These are phyloP conservation scores for Phytophthora cryptogea DNA, from an alignment of 352 stramenopile genomes.

Conservation along the genomic window DNA sequence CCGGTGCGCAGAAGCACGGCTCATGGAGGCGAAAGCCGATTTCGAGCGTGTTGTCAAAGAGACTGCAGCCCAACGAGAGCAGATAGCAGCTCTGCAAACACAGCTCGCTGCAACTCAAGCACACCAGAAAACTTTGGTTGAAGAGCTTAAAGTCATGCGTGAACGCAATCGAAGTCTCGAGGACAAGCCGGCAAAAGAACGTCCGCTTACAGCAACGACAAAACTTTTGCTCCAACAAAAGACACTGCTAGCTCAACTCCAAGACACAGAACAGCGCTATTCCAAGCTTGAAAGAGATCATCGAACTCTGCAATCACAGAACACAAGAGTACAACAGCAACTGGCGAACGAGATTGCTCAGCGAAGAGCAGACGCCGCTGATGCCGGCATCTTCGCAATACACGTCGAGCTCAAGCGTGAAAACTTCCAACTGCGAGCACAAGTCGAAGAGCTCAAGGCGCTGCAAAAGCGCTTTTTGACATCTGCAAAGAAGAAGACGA, in stretches of 20 bases:
- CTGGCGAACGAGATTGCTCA: constrained; percentile 26
- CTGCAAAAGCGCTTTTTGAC: constrained; percentile 70
- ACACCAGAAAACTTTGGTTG: constrained; percentile 11
- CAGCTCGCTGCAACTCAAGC: constrained; percentile 35
- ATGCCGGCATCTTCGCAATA: constrained; percentile 53
- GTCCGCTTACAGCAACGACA: constrained; percentile 16
- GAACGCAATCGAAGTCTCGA: constrained; percentile 21
- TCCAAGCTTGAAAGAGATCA: constrained; percentile 24
- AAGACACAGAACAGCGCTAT: constrained; percentile 27
- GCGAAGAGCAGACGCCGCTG: constrained; percentile 23
- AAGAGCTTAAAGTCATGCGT: constrained; percentile 21
- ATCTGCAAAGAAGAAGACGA: constrained; percentile 76
- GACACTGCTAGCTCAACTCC: constrained; percentile 26
- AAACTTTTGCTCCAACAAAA: constrained; percentile 35
- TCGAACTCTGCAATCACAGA: constrained; percentile 20
- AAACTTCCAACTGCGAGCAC: constrained; percentile 63
- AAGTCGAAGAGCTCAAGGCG: constrained; percentile 76
- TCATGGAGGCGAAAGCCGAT: constrained; percentile 21
- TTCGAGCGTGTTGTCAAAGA: constrained; percentile 34
- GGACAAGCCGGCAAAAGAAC: constrained; percentile 21
- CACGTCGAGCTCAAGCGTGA: constrained; percentile 82
- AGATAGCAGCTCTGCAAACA: constrained; percentile 42
- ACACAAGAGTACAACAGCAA: constrained; percentile 22
- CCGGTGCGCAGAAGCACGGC: constrained; percentile 12
- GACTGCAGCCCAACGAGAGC: constrained; percentile 37